A percentile compares a stretch with the other conserved stretches of the same genome.
These are phyloP conservation scores for Dentipellis fragilis DNA, from an alignment of 768 basidiomycete species.

Conservation along the genomic window DNA sequence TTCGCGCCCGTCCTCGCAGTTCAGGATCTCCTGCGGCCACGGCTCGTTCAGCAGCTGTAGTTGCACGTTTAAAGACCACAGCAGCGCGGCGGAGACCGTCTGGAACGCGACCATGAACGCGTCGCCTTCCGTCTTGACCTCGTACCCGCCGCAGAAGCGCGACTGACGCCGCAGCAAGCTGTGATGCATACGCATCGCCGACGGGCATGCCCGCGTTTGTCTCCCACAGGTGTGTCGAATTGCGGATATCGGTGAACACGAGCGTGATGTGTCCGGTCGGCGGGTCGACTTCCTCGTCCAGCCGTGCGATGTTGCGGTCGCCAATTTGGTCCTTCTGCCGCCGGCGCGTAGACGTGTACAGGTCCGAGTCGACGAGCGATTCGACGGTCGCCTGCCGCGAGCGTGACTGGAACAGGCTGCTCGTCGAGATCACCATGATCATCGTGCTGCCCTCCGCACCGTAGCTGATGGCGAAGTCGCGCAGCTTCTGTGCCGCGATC, in stretches of 20 bases:
- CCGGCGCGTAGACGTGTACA: conserved; percentile 21
- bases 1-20: conserved; percentile 84
- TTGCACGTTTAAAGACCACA: conserved; percentile 88
- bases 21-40: conserved; percentile 92
- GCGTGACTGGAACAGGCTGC: conserved; percentile 57
- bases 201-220: conserved; percentile 88
- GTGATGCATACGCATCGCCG: conserved; percentile 88
- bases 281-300: conserved; percentile 72
- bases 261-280: conserved; percentile 84
- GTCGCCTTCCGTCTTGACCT: conserved; percentile 99
- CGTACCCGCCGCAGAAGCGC: conserved; percentile 89
- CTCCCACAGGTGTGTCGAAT: conserved; percentile 96
- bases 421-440: conserved; percentile 93
- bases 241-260: conserved; percentile 96
- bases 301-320: conserved; percentile 49
- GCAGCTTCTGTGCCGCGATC: conserved; percentile 92
- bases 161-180: conserved; percentile 74
- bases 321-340: conserved; percentile 37
- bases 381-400: conserved; percentile 38
- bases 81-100: conserved; percentile 71
- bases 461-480: conserved; percentile 95
- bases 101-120: conserved; percentile 99
- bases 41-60: conserved; percentile 65
- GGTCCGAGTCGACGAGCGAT: conserved; percentile 32
- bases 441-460: conserved; percentile 89